Conservation (phyloP, 2,329 filamentous ascomycete species). For the Penicillium capsulatum region DNA sequence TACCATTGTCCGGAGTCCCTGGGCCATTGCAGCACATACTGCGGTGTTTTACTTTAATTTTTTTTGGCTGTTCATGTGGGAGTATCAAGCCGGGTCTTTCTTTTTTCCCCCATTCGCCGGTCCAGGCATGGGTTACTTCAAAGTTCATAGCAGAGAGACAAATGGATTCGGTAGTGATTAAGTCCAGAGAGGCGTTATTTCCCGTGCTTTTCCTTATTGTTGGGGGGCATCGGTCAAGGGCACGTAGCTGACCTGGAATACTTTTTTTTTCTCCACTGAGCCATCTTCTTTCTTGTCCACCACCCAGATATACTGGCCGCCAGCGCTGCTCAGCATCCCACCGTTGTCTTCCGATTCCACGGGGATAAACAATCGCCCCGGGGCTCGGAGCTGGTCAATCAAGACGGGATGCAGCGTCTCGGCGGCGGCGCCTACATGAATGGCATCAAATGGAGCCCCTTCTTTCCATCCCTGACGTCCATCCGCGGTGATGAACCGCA, state of each 20-base stretch:
- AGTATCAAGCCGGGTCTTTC: constrained; percentile 7
- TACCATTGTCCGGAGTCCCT: neutral
- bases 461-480: constrained; percentile 63
- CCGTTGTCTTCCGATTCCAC: constrained; percentile 48
- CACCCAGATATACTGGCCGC: constrained; percentile 58
- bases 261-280: constrained; percentile 51
- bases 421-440: constrained; percentile 90
- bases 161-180: too few relatives aligned
- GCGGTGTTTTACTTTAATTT: too few relatives aligned
- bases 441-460: constrained; percentile 72
- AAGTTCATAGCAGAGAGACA: too few relatives aligned
- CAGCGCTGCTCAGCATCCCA: constrained; percentile 14
- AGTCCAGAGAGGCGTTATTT: too few relatives aligned
- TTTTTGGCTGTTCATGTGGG: too few relatives aligned
- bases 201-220: constrained; percentile 15
- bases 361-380: constrained; percentile 69
- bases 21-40: constrained; percentile 8
- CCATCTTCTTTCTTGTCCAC: constrained; percentile 60
- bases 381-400: constrained; percentile 70
- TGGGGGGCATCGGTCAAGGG: constrained; percentile 58
- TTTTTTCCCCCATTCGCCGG: too few relatives aligned
- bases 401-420: constrained; percentile 66
- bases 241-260: constrained; percentile 62
- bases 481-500: constrained; percentile 72
- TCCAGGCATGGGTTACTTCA: too few relatives aligned